Base-by-base conservation (phyloP, 1,139 yeast species). In the Saccharomyces hybrid region DNA sequence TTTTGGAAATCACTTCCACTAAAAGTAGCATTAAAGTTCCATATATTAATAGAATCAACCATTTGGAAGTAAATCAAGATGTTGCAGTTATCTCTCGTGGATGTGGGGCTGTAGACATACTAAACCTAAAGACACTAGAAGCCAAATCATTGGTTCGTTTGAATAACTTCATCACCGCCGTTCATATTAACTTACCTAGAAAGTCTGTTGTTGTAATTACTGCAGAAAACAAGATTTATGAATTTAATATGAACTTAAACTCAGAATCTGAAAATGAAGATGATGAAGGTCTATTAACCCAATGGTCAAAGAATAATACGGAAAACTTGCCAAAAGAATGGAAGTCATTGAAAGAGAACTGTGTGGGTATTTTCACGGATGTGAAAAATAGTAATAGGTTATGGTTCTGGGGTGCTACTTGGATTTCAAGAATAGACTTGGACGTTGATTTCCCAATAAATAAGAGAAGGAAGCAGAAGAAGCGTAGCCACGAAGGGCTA, bases 351-450 rank as follows among this genome's bases (percentile, higher is more conserved):
- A 81, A 79, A 31, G 95, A 87, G 59, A 84, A 85, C 63, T 86
- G 96, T 55, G 78, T 82, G 59, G 97, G 96, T 7, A 71, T 87
- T 28, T 88, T 87, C 65, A 64, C 62, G 26, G 78, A 75, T 51
- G 66, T 68, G 6, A 54, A 61, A 2, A 64, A 70, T 48, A 65
- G 73, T 1, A 74, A 78, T 52, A 72, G 79, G 48, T 74, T 86
- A 28, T 91, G 97, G 97, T 71, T 90, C 21, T 90, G 88, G 80
- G 96, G 97, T 2, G 78, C 88, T n/a, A 80, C 81, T 52, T 93
- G 97, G 96, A 67, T 91, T 21, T 80, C 86, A 7, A 87, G 79
- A 67, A 79, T 93, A 53, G 93, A 91, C 68, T 73, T 88, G 58
- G 70, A 78, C n/a, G 69, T 77, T 55, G 82, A 85, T 62, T 73